Percentiles rank a stretch among this genome's conserved stretches.
phyloP scores from a whole-genome alignment of 306 rosid genomes.

The Ochetophila trinervis region DNA sequence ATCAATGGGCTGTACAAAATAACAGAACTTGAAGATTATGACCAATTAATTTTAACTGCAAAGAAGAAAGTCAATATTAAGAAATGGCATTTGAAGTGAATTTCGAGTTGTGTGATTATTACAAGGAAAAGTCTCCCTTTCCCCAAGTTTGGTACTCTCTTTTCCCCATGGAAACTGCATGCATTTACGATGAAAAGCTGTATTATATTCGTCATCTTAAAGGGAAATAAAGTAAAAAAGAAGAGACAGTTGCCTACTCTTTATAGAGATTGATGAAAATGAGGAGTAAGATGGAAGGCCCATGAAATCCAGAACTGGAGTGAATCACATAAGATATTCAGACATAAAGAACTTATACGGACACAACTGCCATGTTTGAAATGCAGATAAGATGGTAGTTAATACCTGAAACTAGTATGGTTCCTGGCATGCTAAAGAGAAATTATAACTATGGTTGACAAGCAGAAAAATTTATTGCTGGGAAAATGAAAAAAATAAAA shows the following conservation, averaged over 20 bases:
- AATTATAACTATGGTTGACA: background rate
- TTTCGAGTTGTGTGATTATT: slow-evolving; percentile 24
- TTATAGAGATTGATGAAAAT: slow-evolving; percentile 59
- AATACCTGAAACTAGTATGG: slow-evolving; percentile 78
- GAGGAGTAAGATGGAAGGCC: slow-evolving; percentile 48
- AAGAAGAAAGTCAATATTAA: background rate
- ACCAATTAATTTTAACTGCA: background rate
- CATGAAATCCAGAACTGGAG: slow-evolving; percentile 62
- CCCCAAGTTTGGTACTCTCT: slow-evolving; percentile 56
- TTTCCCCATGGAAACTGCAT: slow-evolving; percentile 93
- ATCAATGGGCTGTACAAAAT: slow-evolving; percentile 64
- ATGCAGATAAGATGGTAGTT: slow-evolving; percentile 10
- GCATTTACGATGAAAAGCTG: slow-evolving; percentile 33
- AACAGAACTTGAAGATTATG: slow-evolving; percentile 17
- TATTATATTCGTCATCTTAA: background rate
- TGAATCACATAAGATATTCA: slow-evolving; percentile 11
- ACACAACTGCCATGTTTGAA: slow-evolving; percentile 15
- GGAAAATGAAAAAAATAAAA: slow-evolving; percentile 1
- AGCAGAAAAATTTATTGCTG: background rate
- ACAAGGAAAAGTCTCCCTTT: slow-evolving; percentile 78
- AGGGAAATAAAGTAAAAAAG: background rate
- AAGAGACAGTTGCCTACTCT: slow-evolving; percentile 40
- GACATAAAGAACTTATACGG: slow-evolving; percentile 1
- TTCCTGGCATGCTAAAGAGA: slow-evolving; percentile 81
- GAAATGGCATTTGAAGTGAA: slow-evolving; percentile 7